phyloP scores from a whole-genome alignment of 805 yeast genomes.

The Candida argentea region DNA sequence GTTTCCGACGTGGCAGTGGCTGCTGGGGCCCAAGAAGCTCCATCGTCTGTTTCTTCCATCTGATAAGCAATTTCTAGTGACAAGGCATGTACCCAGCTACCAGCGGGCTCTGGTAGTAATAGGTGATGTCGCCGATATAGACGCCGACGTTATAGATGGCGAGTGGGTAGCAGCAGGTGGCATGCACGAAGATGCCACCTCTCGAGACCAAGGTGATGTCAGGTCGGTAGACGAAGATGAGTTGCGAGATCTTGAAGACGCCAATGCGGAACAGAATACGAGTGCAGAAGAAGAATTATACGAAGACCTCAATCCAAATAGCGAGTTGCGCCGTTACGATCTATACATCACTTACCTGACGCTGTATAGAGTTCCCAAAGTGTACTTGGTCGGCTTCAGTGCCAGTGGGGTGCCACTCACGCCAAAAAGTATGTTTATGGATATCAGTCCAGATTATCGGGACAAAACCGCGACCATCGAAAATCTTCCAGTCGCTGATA shows the following conservation, averaged over 20 bases:
- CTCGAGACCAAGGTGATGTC: constrained; percentile 35
- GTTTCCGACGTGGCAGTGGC: constrained; percentile 98
- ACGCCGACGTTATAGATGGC: constrained; percentile 31
- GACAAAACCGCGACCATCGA: constrained; percentile 96
- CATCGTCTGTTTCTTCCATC: constrained; percentile 66
- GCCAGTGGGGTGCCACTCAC: constrained; percentile 76
- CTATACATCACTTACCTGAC: constrained; percentile 89
- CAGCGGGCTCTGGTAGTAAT: constrained; percentile 55
- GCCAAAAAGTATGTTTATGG: constrained; percentile 91
- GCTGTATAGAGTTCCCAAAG: constrained; percentile 89
- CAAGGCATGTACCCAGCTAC: constrained; percentile 82
- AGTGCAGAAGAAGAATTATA: constrained; percentile 14
- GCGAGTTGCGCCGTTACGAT: constrained; percentile 64
- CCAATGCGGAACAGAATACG: constrained; percentile 17
- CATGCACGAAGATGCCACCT: constrained; percentile 31
- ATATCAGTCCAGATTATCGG: constrained; percentile 82
- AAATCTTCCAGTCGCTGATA: constrained; percentile 71
- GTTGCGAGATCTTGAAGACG: constrained; percentile 25
- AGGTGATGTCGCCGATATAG: constrained; percentile 30
- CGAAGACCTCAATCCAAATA: constrained; percentile 23
- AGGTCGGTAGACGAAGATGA: constrained; percentile 25
- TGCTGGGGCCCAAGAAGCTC: constrained; percentile 21
- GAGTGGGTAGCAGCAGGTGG: constrained; percentile 41
- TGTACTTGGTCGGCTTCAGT: constrained; percentile 83
- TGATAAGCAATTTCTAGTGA: constrained; percentile 80